phyloP scores from a whole-genome alignment of 495 filamentous ascomycete species.

The Xeromyces bisporus region DNA sequence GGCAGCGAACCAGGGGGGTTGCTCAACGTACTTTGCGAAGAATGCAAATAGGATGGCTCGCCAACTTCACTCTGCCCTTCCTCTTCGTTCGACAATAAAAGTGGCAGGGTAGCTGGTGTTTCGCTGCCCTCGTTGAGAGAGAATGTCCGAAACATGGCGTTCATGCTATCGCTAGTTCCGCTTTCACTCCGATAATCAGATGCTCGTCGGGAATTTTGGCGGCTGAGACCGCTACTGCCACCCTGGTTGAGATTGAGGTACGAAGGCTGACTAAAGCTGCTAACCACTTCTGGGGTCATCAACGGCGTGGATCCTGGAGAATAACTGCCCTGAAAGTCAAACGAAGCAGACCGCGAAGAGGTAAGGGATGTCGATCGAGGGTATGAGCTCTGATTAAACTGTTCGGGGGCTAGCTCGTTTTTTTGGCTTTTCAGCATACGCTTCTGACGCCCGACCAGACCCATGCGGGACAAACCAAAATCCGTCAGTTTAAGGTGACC shows the following conservation, averaged over 20 bases:
- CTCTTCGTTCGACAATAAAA: constrained; percentile 38
- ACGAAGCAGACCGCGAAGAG: constrained; percentile 90
- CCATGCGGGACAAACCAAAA: constrained; percentile 95
- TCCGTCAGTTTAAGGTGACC: constrained; percentile 95
- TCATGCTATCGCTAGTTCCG: constrained; percentile 68
- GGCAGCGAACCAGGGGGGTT: constrained; percentile 27
- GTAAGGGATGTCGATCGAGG: constrained; percentile 66
- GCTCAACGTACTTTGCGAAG: constrained; percentile 43
- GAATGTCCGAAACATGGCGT: constrained; percentile 68
- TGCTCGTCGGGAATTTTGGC: constrained; percentile 60
- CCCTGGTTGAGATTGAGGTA: constrained; percentile 79
- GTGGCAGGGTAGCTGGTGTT: constrained; percentile 15
- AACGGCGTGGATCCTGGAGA: constrained; percentile 74
- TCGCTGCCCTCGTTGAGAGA: constrained; percentile 48
- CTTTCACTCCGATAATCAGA: constrained; percentile 89
- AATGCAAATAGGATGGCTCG: constrained; percentile 53
- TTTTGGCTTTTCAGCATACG: constrained; percentile 65
- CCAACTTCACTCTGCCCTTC: constrained; percentile 49
- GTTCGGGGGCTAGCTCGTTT: constrained; percentile 69
- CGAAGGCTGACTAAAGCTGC: constrained; percentile 61
- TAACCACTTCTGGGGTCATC: constrained; percentile 63
- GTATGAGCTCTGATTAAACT: constrained; percentile 86
- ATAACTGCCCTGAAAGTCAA: constrained; percentile 65
- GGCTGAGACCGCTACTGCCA: constrained; percentile 39
- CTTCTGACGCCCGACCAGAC: constrained; percentile 89